Evolutionary conservation across 805 yeast genomes (phyloP).

Genomic region (Diddensiella santjacobensis): DNA sequence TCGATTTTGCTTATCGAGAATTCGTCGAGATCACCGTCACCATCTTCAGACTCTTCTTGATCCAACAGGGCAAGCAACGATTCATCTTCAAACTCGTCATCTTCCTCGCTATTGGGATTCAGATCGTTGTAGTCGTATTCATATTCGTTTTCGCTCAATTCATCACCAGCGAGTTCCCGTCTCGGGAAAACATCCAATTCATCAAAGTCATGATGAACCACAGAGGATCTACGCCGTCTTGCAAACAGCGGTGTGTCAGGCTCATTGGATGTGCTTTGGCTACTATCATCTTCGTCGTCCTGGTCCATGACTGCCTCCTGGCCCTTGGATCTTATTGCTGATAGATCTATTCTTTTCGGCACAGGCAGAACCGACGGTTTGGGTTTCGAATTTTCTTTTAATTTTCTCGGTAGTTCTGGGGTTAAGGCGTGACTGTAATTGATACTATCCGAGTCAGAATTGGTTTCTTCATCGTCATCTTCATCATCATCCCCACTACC

Average conservation of each 20-base stretch:
- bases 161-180: slow-evolving; percentile 46
- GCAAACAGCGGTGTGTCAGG: slow-evolving; percentile 39
- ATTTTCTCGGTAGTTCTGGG: slow-evolving; percentile 2
- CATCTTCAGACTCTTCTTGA: slow-evolving; percentile 38
- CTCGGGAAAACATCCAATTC: slow-evolving; percentile 40
- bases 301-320: not conserved
- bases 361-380: slow-evolving; percentile 12
- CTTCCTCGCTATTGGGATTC: slow-evolving; percentile 31
- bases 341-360: slow-evolving; percentile 22
- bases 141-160: slow-evolving; percentile 17
- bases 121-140: slow-evolving; percentile 20
- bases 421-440: not conserved
- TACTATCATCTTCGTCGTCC: slow-evolving; percentile 32
- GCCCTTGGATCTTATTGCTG: slow-evolving; percentile 10
- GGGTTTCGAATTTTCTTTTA: not conserved
- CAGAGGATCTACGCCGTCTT: slow-evolving; percentile 3
- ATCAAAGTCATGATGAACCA: slow-evolving; percentile 33
- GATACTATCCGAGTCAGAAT: slow-evolving; percentile 10
- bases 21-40: slow-evolving; percentile 41
- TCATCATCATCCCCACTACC: slow-evolving; percentile 28
- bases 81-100: slow-evolving; percentile 56
- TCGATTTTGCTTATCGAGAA: slow-evolving; percentile 35
- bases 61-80: slow-evolving; percentile 39
- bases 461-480: slow-evolving; percentile 40
- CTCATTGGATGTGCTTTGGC: slow-evolving; percentile 28